Percentiles rank a stretch among this genome's conserved stretches.
These are phyloP conservation scores for Phytopythium kandeliae DNA, from an alignment of 352 stramenopile species.

Conservation along the genomic window DNA sequence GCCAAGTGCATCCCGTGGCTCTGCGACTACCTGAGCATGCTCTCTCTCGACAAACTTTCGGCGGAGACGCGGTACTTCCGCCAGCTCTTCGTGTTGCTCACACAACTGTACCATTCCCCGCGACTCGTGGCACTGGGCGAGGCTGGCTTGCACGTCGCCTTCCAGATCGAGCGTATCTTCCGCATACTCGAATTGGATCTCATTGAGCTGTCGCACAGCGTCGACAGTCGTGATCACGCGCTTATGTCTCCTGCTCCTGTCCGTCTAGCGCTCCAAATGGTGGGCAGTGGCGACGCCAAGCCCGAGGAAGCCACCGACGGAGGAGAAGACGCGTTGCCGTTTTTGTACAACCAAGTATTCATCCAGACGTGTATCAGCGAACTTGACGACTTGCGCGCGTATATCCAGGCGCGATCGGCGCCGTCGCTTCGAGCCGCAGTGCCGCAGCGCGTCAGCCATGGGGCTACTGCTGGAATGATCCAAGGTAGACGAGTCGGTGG, in stretches of 20 bases:
- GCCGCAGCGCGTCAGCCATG: constrained; percentile 5
- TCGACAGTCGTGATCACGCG: constrained; percentile 9
- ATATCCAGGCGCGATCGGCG: constrained; percentile 46
- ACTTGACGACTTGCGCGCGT: constrained; percentile 48
- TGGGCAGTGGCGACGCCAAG: constrained; percentile 4
- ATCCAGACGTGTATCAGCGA: constrained; percentile 56
- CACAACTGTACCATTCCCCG: constrained; percentile 35
- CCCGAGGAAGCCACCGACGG: constrained; percentile 6
- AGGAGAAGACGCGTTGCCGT: constrained; percentile 42
- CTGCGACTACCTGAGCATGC: constrained; percentile 58
- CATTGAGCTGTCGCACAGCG: constrained; percentile 8
- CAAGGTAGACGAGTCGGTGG: background rate
- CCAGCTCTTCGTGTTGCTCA: constrained; percentile 34
- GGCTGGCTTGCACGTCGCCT: constrained; percentile 41
- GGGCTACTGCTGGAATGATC: constrained; percentile 1
- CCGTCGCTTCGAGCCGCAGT: constrained; percentile 18
- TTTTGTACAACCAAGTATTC: constrained; percentile 64
- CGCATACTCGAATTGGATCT: constrained; percentile 29
- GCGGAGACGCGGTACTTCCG: constrained; percentile 43
- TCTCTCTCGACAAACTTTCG: constrained; percentile 46
- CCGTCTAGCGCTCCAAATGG: constrained; percentile 11
- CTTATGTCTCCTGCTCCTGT: constrained; percentile 15
- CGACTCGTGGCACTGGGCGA: constrained; percentile 39
- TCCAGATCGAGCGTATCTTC: constrained; percentile 65
- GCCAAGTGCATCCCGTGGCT: constrained; percentile 64